Base-by-base conservation (phyloP, 495 filamentous ascomycete species). In the Tuber umbilicatum region DNA sequence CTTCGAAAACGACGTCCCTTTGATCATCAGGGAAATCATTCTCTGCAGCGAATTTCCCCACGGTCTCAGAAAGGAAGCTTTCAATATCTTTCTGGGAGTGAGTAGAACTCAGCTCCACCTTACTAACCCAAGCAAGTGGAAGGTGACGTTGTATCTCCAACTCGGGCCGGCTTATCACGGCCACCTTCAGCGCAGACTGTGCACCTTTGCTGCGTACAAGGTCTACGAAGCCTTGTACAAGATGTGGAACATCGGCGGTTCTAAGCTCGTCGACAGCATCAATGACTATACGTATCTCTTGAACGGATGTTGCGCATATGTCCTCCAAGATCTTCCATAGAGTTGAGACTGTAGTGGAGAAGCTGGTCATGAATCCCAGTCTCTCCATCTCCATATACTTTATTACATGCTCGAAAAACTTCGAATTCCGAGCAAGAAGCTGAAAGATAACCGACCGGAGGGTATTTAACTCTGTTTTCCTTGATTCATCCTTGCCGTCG, bases 381-480 rank as follows among this genome's bases (percentile, higher is more conserved):
- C 14, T 64, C 55, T 64, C 55, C 55, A 64, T 64, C n/a, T 64
- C n/a, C 12, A 64, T 31, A 64, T 64, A 64, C 55, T 64, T 64
- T 64, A 31, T 31, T 17, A 64, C 55, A 16, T 64, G 55, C 55
- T 5, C 55, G 27, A 64, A 64, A 64, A 64, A 64, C 10, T 27
- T 31, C n/a, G 55, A 64, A 64, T 64, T 64, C 27, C 55, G 55
- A 64, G 12, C 55, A 31, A 64, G 55, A 64, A 64, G 55, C 55
- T 64, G 55, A 31, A 64, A 64, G 55, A 64, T 31, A 31, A 64
- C 27, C 27, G 55, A 64, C n/a, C 55, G 55, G 55, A 64, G 55
- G 55, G 12, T 64, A 31, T 64, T 64, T 64, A 64, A 31, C 55
- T 64, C 55, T 64, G 55, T 64, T 64, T 64, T 64, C 55, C 55